Evolutionary conservation across 73 alveolate species (phyloP).

Genomic region (Stentor coeruleus): DNA sequence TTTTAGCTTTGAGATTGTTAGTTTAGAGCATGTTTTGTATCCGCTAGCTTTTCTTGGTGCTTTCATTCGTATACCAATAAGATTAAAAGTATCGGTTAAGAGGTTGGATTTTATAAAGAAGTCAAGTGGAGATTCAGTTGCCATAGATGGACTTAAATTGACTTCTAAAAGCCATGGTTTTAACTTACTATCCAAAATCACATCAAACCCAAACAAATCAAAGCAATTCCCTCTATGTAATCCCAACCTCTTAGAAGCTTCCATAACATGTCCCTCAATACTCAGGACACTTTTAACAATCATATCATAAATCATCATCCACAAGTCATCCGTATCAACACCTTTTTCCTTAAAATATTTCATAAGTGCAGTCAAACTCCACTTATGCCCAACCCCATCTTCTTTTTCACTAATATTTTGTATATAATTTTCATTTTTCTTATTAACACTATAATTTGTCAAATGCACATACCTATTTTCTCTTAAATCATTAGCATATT

Average conservation of each 20-base stretch:
- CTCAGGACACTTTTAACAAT: constrained; percentile 59
- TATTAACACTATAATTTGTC: constrained; percentile 51
- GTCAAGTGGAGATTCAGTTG: constrained; percentile 73
- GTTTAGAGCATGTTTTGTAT: too few species aligned
- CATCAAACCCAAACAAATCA: constrained; percentile 81
- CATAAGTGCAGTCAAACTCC: constrained; percentile 41
- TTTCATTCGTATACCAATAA: constrained; percentile 55
- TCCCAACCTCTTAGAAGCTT: constrained; percentile 48
- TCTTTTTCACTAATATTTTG: constrained; percentile 37
- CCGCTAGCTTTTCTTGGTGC: constrained; percentile 41
- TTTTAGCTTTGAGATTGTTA: too few species aligned
- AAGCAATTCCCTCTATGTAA: constrained; percentile 64
- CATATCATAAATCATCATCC: constrained; percentile 75
- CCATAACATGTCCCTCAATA: constrained; percentile 50
- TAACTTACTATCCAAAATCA: constrained; percentile 64
- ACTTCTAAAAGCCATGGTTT: constrained; percentile 84
- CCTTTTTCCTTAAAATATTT: constrained; percentile 44
- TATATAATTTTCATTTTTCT: constrained; percentile 41
- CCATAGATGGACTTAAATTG: constrained; percentile 67
- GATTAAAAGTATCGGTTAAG: constrained; percentile 57
- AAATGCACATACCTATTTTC: constrained; percentile 45
- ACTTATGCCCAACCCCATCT: constrained; percentile 53
- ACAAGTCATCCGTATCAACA: constrained; percentile 57
- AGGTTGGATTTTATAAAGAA: constrained; percentile 52
- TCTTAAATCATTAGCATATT: constrained; percentile 39